These are phyloP conservation scores for Cichorium intybus DNA, from an alignment of 140 eudicot genomes.

Conservation along the genomic window DNA sequence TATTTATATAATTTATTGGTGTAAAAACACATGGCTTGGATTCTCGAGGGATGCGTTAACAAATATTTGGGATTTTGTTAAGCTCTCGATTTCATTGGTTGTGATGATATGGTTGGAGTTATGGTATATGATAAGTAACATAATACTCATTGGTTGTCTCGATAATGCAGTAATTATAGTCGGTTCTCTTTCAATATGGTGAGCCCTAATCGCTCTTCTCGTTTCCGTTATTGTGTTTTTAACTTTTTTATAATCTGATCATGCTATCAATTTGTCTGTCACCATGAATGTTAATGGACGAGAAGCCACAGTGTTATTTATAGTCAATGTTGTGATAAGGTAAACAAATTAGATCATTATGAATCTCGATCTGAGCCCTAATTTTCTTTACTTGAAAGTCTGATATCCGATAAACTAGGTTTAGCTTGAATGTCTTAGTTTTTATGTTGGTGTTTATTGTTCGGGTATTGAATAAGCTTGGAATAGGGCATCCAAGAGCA, in stretches of 20 bases:
- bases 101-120: conserved; percentile 57
- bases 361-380: too few relatives aligned
- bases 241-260: not conserved
- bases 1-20: conserved; percentile 43
- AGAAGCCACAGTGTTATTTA: conserved; percentile 50
- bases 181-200: conserved; percentile 60
- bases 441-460: conserved; percentile 5
- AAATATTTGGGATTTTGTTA: conserved; percentile 57
- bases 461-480: conserved; percentile 43
- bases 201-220: not conserved
- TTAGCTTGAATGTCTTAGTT: not conserved
- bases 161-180: conserved; percentile 52
- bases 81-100: conserved; percentile 52
- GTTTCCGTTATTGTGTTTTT: not conserved
- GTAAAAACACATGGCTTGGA: conserved; percentile 58
- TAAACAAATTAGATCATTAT: not conserved
- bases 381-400: too few relatives aligned
- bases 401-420: not conserved
- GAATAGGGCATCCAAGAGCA: conserved; percentile 32
- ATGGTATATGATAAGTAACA: conserved; percentile 58
- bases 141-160: conserved; percentile 50
- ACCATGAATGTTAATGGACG: conserved; percentile 49
- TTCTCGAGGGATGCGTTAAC: conserved; percentile 36
- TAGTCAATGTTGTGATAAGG: conserved; percentile 59
- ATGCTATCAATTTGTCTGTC: not conserved